Conservation (phyloP, 2,329 filamentous ascomycete species). For the Paecilomyces sp. region DNA sequence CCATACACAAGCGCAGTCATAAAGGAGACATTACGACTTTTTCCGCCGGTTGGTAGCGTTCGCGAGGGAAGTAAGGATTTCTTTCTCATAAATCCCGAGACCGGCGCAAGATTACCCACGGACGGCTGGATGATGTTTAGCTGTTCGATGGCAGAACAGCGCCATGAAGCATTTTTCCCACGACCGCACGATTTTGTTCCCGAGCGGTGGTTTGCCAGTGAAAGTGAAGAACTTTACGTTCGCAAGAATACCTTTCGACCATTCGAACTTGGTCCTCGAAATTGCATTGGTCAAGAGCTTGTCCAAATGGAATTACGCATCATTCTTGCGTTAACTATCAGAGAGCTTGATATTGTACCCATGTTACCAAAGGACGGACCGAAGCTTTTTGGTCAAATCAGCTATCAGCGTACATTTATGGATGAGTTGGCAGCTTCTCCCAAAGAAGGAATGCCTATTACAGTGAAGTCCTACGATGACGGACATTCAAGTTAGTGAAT, state of each 20-base stretch:
- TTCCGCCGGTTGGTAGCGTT: conserved; percentile 30
- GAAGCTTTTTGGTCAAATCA: too few relatives aligned
- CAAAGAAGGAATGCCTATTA: too few relatives aligned
- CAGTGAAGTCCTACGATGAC: too few relatives aligned
- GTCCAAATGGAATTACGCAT: conserved; percentile 36
- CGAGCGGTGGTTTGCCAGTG: not conserved
- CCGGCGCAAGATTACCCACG: not conserved
- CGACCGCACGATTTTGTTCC: conserved; percentile 1
- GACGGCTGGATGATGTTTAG: not conserved
- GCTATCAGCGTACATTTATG: too few relatives aligned
- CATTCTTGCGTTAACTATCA: conserved; percentile 13
- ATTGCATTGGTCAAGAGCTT: conserved; percentile 45
- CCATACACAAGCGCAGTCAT: conserved; percentile 48
- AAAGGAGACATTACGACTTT: conserved; percentile 50
- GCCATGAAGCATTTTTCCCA: not conserved
- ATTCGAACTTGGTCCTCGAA: conserved; percentile 42
- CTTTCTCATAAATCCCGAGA: not conserved
- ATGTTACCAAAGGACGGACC: too few relatives aligned
- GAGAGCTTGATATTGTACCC: too few relatives aligned
- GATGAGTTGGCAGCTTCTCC: too few relatives aligned
- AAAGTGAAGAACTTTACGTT: not conserved
- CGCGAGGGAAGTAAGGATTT: not conserved
- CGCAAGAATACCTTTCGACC: conserved; percentile 36
- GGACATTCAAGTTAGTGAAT: too few relatives aligned
- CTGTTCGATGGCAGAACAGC: too few relatives aligned